Conservation (phyloP, 768 basidiomycete genomes). For the Rhodotorula graminis region DNA sequence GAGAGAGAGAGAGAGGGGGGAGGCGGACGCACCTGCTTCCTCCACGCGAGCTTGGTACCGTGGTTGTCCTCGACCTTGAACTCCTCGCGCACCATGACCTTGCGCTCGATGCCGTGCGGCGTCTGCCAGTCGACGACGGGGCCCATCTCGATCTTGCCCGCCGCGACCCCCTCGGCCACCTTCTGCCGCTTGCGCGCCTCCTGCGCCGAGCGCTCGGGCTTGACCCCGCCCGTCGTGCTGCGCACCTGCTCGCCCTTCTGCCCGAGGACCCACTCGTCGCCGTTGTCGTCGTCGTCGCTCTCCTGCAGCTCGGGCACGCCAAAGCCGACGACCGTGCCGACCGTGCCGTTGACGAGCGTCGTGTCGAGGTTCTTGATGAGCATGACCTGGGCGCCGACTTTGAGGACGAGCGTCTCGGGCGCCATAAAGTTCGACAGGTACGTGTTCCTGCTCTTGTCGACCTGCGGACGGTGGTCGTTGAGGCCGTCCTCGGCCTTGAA, state of each 20-base stretch:
- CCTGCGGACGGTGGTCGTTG: conserved; percentile 45
- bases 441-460: conserved; percentile 59
- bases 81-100: conserved; percentile 43
- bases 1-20: not conserved
- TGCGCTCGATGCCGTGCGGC: conserved; percentile 48
- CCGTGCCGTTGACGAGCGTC: conserved; percentile 84
- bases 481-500: conserved; percentile 59
- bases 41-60: conserved; percentile 46
- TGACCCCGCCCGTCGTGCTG: too few species aligned
- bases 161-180: conserved; percentile 22
- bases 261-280: not conserved
- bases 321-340: conserved; percentile 79
- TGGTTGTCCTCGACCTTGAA: conserved; percentile 47
- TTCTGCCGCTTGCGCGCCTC: conserved; percentile 25
- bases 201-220: conserved; percentile 4
- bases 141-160: conserved; percentile 32
- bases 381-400: conserved; percentile 83
- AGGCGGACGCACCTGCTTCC: conserved; percentile 37
- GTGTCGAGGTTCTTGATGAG: conserved; percentile 85
- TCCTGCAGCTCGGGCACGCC: conserved; percentile 52
- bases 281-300: conserved; percentile 30
- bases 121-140: conserved; percentile 42
- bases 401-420: conserved; percentile 62
- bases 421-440: conserved; percentile 90
- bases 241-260: conserved; percentile 11